A percentile compares a stretch with the other conserved stretches of the same genome.
Conservation (phyloP, 2,329 filamentous ascomycete genomes). For the Ascochyta clinopodiicola region DNA sequence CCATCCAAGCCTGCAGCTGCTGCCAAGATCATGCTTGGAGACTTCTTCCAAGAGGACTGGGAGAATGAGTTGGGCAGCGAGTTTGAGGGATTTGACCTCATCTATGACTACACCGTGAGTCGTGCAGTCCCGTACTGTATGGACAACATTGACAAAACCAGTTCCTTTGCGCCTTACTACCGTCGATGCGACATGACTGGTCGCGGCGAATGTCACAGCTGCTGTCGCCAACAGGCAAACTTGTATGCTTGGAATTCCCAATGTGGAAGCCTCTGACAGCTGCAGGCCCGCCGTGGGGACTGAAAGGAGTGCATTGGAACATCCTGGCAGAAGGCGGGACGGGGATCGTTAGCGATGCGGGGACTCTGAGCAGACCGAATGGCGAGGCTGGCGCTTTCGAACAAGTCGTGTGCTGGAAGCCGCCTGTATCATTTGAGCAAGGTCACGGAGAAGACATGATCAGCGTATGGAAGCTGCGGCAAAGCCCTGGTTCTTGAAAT, state of each 20-base stretch:
- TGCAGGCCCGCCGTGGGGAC: constrained; percentile 74
- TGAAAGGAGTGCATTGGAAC: constrained; percentile 54
- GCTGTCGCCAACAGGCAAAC: constrained; percentile 56
- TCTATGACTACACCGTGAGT: constrained; percentile 66
- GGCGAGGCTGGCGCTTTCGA: constrained; percentile 17
- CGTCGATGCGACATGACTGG: constrained; percentile 61
- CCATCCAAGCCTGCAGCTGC: constrained; percentile 57
- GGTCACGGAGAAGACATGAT: constrained; percentile 24
- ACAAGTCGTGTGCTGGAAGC: constrained; percentile 21
- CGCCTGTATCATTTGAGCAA: constrained; percentile 26
- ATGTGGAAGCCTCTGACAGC: constrained; percentile 68
- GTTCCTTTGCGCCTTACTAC: constrained; percentile 67
- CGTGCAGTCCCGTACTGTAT: background rate
- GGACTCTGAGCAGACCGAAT: constrained; percentile 4
- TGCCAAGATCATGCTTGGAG: constrained; percentile 64
- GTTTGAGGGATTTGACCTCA: constrained; percentile 59
- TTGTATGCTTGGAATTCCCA: constrained; percentile 76
- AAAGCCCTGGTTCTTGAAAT: background rate
- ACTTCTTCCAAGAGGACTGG: constrained; percentile 70
- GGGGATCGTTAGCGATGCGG: constrained; percentile 19
- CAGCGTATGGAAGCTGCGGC: constrained; percentile 24
- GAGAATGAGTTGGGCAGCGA: constrained; percentile 45
- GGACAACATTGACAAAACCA: constrained; percentile 25
- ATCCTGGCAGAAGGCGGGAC: constrained; percentile 19
- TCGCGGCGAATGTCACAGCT: constrained; percentile 61